Percentiles rank a stretch among this genome's conserved stretches.
phyloP scores from a whole-genome alignment of 2,329 filamentous ascomycete genomes.

The Aspergillus awamori region DNA sequence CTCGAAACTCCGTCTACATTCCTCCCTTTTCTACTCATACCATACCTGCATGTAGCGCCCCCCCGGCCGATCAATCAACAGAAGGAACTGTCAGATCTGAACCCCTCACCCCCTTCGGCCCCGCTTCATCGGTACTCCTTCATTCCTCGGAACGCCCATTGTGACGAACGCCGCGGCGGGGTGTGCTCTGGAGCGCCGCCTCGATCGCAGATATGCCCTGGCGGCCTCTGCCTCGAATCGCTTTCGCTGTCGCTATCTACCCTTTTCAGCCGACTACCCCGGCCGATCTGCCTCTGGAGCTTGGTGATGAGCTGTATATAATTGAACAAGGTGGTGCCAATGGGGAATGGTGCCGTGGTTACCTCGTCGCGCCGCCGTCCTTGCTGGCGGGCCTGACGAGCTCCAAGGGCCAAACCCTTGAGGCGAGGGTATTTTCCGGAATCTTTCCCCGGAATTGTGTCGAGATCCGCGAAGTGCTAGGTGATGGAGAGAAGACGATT shows the following conservation, averaged over 20 bases:
- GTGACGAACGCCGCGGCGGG: constrained; percentile 26
- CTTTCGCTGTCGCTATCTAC: constrained; percentile 94
- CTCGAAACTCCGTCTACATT: constrained; percentile 27
- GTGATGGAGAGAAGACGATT: constrained; percentile 59
- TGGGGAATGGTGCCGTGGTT: constrained; percentile 91
- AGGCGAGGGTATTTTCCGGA: constrained; percentile 96
- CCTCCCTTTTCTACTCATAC: constrained; percentile 20
- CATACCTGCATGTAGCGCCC: constrained; percentile 32
- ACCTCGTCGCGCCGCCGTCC: constrained; percentile 91
- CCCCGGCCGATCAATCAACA: constrained; percentile 23
- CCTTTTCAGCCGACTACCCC: constrained; percentile 85
- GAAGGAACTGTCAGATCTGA: constrained; percentile 26
- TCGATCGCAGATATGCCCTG: constrained; percentile 73
- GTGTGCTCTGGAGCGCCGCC: constrained; percentile 21
- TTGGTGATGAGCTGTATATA: constrained; percentile 97
- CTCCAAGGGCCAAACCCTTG: constrained; percentile 86
- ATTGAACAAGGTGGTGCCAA: constrained; percentile 89
- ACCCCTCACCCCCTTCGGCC: constrained; percentile 14
- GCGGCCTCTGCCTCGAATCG: constrained; percentile 94
- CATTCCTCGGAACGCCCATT: constrained; percentile 29
- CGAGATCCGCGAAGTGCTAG: constrained; percentile 88
- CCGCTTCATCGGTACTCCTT: constrained; percentile 22
- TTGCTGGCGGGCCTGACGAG: constrained; percentile 89
- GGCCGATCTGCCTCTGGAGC: constrained; percentile 91
- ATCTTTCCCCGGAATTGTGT: constrained; percentile 96